A percentile compares a stretch with the other conserved stretches of the same genome.
Evolutionary conservation across 1,139 yeast genomes (phyloP).

Genomic region (Geotrichum bryndzae): DNA sequence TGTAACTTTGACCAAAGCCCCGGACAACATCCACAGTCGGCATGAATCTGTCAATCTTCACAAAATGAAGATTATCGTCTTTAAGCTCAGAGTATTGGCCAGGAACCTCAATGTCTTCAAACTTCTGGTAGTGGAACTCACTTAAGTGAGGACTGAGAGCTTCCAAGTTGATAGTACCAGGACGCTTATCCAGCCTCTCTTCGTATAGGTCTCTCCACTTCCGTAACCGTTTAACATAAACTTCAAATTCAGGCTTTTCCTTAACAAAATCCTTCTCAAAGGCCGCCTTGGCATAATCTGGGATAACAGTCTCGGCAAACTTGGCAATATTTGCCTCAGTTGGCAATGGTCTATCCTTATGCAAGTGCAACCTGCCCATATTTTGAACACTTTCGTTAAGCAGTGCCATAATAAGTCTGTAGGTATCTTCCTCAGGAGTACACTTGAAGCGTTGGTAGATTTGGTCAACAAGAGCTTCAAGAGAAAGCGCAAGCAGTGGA

Average conservation of each 20-base stretch:
- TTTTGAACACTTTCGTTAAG: constrained; percentile 90
- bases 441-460: constrained; percentile 91
- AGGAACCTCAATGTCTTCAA: constrained; percentile 95
- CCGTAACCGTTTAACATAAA: constrained; percentile 74
- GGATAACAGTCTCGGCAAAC: constrained; percentile 89
- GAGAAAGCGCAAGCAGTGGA: constrained; percentile 83
- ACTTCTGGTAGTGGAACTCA: constrained; percentile 96
- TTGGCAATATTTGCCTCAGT: constrained; percentile 86
- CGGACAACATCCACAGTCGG: constrained; percentile 85
- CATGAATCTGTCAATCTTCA: constrained; percentile 86
- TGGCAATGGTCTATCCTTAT: constrained; percentile 82
- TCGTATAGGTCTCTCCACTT: constrained; percentile 93
- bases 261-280: constrained; percentile 88
- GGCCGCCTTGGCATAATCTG: constrained; percentile 82
- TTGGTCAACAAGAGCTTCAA: constrained; percentile 94
- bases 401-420: constrained; percentile 84
- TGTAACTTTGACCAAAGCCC: constrained; percentile 88
- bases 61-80: constrained; percentile 80
- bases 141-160: constrained; percentile 90
- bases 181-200: constrained; percentile 74
- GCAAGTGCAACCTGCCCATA: constrained; percentile 71
- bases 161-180: constrained; percentile 74
- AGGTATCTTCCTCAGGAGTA: constrained; percentile 93
- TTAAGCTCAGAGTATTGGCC: constrained; percentile 78
- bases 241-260: constrained; percentile 83